phyloP scores from a whole-genome alignment of 78 protist genomes.

The Thecamonas trahens region DNA sequence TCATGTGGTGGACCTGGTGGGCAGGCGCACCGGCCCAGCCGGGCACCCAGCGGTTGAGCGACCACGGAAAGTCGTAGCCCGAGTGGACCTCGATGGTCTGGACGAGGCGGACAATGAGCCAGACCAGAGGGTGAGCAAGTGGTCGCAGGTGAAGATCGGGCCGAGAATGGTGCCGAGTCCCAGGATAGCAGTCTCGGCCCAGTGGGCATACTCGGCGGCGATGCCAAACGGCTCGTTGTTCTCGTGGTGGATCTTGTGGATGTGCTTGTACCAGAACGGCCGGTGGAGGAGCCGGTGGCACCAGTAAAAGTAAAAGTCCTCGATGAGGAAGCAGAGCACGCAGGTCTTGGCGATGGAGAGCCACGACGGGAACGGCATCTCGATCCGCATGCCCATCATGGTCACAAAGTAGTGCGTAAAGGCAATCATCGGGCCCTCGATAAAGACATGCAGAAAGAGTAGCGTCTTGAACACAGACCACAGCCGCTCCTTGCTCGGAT shows the following conservation, averaged over 20 bases:
- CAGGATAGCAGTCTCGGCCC: too few relatives aligned
- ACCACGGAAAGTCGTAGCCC: constrained; percentile 21
- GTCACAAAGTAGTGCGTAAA: too few relatives aligned
- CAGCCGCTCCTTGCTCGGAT: too few relatives aligned
- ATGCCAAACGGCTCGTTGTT: neutral
- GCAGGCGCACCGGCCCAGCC: constrained; percentile 4
- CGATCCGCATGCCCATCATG: too few relatives aligned
- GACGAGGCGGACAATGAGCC: constrained; percentile 10
- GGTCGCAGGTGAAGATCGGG: constrained; percentile 6
- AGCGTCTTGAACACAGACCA: too few relatives aligned
- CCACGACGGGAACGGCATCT: too few relatives aligned
- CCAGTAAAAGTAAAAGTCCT: constrained; percentile 21
- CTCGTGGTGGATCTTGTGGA: constrained; percentile 16
- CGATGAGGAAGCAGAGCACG: constrained; percentile 6
- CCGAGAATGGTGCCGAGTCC: constrained; percentile 14
- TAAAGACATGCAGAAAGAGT: too few relatives aligned
- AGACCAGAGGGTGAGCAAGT: constrained; percentile 4
- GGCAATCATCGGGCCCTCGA: too few relatives aligned
- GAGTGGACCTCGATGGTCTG: constrained; percentile 19
- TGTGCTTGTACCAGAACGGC: neutral
- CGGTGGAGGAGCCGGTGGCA: constrained; percentile 11
- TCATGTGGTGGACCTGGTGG: constrained; percentile 34
- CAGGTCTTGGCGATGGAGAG: too few relatives aligned
- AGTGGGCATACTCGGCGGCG: constrained; percentile 25
- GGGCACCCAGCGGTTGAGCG: constrained; percentile 1